Evolutionary conservation across 768 basidiomycete species (phyloP), one percentile per base, ranked within the genome.

Genomic region (Hemileccinum rubropunctum): DNA sequence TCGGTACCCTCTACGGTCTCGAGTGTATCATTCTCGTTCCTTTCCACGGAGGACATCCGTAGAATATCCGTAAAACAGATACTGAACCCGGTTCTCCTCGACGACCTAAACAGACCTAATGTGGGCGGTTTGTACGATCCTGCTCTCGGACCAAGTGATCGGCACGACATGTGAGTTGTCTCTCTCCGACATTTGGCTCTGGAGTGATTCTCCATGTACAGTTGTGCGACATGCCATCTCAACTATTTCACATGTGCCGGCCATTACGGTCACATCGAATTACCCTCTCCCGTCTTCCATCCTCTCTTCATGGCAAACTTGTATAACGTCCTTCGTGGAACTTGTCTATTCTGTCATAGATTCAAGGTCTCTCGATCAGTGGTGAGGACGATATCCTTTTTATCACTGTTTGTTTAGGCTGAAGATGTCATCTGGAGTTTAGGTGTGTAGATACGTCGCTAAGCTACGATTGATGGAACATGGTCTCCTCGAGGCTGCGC

Each of bases 21-120:
- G 47, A 86, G 88, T 54, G 71, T 98, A 52, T 92, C 93, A 9
- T 99, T 99, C 69, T 94, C 94, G 1, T 95, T 94, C 68, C 83
- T 99, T 45, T 82, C 88, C 14, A 75, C 91, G 13, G 79, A 88
- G 58, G 95, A 99, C 69, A 79, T 98, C 63, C 83, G 88, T 39
- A 82, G 88, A 50, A 92, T 98, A 63, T 95, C 93, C n/a, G 95
- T 98, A 63, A 95, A 97, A 73, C 92, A 97, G 73, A 88, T 98
- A 55, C 80, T 92, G 46, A 98, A 98, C 67, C 89, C 94, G 3
- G 78, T 88, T 51, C 81, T 99, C 36, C 80, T 98, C 56, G 94
- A 99, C 73, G 92, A 95, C 67, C 73, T 98, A 33, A 94, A 95
- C 67, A 75, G 89, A 58, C 97, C 97, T 3, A 98, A 91, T 60